Percentiles rank a stretch among this genome's conserved stretches.
Evolutionary conservation across 805 yeast species (phyloP).

Genomic region (Ogataea dorogensis): DNA sequence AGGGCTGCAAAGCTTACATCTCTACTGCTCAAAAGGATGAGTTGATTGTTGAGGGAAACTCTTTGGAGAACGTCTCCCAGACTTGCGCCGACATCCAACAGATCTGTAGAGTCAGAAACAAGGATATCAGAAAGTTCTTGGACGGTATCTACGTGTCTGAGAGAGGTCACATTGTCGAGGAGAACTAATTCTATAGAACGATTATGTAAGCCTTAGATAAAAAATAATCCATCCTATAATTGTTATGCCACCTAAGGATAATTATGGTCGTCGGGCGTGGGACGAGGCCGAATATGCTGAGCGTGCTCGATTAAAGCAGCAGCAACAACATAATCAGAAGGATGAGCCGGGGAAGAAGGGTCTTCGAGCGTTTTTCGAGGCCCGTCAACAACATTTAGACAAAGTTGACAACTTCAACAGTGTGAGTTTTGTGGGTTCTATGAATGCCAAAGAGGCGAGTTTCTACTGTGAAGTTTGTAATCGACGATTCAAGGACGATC

Average conservation of each 20-base stretch:
- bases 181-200: constrained; percentile 10
- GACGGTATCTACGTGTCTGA: constrained; percentile 99
- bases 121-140: constrained; percentile 99
- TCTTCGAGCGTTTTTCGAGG: constrained; percentile 22
- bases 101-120: constrained; percentile 97
- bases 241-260: constrained; percentile 8
- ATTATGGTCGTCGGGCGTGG: constrained; percentile 69
- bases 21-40: constrained; percentile 91
- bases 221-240: background rate
- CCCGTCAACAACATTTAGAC: constrained; percentile 23
- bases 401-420: constrained; percentile 27
- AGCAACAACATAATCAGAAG: constrained; percentile 13
- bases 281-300: constrained; percentile 46
- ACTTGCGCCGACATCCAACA: constrained; percentile 98
- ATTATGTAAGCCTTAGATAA: constrained; percentile 3
- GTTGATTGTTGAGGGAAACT: constrained; percentile 89
- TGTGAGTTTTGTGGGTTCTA: constrained; percentile 26
- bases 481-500: constrained; percentile 76
- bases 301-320: constrained; percentile 1
- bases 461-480: constrained; percentile 82
- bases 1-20: constrained; percentile 84
- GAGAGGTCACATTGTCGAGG: constrained; percentile 79
- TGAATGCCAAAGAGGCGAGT: constrained; percentile 58
- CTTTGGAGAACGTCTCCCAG: constrained; percentile 95
- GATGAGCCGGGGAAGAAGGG: constrained; percentile 12